Evolutionary conservation across 2,329 filamentous ascomycete genomes (phyloP).

Genomic region (Balansia obtecta): DNA sequence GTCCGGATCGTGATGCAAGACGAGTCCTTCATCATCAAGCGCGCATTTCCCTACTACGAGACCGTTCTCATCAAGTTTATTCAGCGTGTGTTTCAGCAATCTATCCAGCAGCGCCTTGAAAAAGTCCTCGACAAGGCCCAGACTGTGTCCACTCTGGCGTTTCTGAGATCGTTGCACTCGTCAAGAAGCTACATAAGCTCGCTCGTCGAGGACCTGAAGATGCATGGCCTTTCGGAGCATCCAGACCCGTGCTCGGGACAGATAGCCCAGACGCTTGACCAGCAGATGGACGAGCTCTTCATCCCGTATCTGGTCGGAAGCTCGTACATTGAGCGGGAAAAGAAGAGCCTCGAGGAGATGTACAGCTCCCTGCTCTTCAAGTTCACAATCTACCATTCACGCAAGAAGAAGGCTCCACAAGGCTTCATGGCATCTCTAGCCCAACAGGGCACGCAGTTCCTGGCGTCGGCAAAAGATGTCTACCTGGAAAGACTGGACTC

Average conservation of each 20-base stretch:
- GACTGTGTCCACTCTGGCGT: constrained; percentile 82
- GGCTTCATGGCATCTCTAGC: constrained; percentile 89
- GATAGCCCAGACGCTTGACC: constrained; percentile 63
- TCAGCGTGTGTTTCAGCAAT: constrained; percentile 94
- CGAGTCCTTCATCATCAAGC: constrained; percentile 91
- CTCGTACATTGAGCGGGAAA: constrained; percentile 59
- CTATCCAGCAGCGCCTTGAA: constrained; percentile 88
- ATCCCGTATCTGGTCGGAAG: constrained; percentile 57
- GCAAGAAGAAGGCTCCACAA: constrained; percentile 75
- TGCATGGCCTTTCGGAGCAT: constrained; percentile 88
- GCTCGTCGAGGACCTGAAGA: constrained; percentile 84
- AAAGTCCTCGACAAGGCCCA: constrained; percentile 93
- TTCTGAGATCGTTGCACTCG: constrained; percentile 79
- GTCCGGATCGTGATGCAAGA: constrained; percentile 94
- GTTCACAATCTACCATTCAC: constrained; percentile 87
- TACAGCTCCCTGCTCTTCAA: constrained; percentile 92
- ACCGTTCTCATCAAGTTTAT: constrained; percentile 87
- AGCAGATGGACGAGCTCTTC: constrained; percentile 67
- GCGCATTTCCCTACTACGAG: constrained; percentile 92
- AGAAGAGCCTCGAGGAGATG: constrained; percentile 60
- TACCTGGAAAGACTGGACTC: constrained; percentile 84
- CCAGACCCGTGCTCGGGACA: constrained; percentile 83
- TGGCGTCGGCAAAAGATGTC: constrained; percentile 78
- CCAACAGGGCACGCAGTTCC: constrained; percentile 77
- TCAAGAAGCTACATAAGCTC: constrained; percentile 80